Evolutionary conservation across 768 basidiomycete genomes (phyloP).

Genomic region (Cystofilobasidium ferigula): DNA sequence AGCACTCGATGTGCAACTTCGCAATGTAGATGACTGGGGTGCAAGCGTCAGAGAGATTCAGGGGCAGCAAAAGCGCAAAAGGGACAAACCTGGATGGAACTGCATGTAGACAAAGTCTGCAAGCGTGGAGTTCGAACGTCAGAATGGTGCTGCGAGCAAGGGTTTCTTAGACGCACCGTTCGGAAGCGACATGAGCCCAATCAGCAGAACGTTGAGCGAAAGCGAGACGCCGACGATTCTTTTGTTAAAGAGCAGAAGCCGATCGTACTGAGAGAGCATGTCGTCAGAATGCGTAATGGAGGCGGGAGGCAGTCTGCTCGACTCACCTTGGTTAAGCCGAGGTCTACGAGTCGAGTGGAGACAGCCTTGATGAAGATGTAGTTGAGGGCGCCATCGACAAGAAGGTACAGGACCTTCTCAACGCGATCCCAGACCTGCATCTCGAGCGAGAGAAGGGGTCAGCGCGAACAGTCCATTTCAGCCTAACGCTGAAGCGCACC

Average conservation of each 20-base stretch:
- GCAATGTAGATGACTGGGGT: too few species aligned
- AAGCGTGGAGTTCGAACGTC: too few species aligned
- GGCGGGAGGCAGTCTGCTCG: too few species aligned
- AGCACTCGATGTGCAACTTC: too few species aligned
- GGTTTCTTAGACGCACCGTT: too few species aligned
- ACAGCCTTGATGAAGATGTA: not conserved
- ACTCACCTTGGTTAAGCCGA: constrained; percentile 2
- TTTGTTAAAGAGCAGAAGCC: not conserved
- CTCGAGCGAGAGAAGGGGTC: too few species aligned
- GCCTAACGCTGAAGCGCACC: too few species aligned
- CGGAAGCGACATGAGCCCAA: not conserved
- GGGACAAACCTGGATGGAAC: not conserved
- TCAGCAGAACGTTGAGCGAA: not conserved
- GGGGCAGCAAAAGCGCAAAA: too few species aligned
- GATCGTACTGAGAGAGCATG: not conserved
- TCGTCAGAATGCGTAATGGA: too few species aligned
- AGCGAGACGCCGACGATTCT: not conserved
- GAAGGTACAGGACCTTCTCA: constrained; percentile 3
- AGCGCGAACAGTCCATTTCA: too few species aligned
- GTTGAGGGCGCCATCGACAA: constrained; percentile 5
- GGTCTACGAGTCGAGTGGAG: not conserved
- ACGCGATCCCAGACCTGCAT: constrained; percentile 10
- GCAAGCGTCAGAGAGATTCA: not conserved
- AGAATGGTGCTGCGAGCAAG: too few species aligned
- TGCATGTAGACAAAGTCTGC: constrained; percentile 7